These are phyloP conservation scores for Kuraishia molischiana DNA, from an alignment of 805 yeast species.

Conservation along the genomic window DNA sequence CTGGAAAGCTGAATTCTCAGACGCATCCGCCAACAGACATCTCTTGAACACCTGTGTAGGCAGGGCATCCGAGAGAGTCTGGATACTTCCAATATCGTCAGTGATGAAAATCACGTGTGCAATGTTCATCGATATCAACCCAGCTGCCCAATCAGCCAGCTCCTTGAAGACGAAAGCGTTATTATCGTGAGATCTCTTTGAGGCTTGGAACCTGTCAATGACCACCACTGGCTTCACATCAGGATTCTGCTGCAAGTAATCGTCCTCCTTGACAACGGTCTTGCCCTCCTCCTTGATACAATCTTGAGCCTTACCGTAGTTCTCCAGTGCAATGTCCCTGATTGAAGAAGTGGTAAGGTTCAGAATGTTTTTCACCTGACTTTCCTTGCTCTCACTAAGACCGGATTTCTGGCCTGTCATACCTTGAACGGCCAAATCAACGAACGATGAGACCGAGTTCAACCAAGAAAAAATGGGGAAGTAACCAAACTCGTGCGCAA, in stretches of 20 bases:
- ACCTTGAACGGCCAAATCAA: conserved; percentile 84
- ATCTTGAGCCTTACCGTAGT: conserved; percentile 24
- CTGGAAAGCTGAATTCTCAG: conserved; percentile 53
- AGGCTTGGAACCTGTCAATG: conserved; percentile 56
- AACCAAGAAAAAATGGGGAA: conserved; percentile 93
- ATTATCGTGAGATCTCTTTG: conserved; percentile 42
- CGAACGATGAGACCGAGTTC: conserved; percentile 63
- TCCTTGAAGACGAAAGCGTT: conserved; percentile 62
- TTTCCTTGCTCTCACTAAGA: conserved; percentile 70
- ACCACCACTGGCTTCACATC: conserved; percentile 80
- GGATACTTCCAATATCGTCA: conserved; percentile 72
- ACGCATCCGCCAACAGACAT: conserved; percentile 73
- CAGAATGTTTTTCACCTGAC: conserved; percentile 74
- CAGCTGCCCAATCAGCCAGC: conserved; percentile 84
- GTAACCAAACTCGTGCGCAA: conserved; percentile 78
- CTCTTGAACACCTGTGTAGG: conserved; percentile 84
- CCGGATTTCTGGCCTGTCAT: conserved; percentile 93
- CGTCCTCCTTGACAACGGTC: conserved; percentile 48
- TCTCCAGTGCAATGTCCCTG: conserved; percentile 46
- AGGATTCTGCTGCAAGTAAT: conserved; percentile 76
- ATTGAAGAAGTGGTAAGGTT: conserved; percentile 64
- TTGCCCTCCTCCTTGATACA: conserved; percentile 14
- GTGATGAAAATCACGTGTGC: conserved; percentile 90
- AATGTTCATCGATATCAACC: conserved; percentile 60
- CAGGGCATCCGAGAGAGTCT: conserved; percentile 55